A percentile compares a stretch with the other conserved stretches of the same genome.
These are phyloP conservation scores for Wolfiporia cocos DNA, from an alignment of 1,284 basidiomycete species.

Conservation along the genomic window DNA sequence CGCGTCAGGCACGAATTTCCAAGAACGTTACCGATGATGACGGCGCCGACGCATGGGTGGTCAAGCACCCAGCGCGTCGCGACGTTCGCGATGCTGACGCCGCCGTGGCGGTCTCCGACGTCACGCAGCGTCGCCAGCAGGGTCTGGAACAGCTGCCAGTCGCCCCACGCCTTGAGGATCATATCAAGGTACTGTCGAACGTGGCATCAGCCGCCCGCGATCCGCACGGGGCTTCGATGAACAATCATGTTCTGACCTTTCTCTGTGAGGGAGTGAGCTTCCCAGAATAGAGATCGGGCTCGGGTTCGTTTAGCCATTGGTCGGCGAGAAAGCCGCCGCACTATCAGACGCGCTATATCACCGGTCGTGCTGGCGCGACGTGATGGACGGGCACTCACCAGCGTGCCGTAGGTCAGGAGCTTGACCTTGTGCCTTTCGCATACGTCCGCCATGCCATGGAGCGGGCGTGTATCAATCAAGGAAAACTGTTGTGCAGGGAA, in stretches of 20 bases:
- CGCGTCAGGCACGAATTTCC: too few relatives aligned
- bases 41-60: slow-evolving; percentile 70
- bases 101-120: slow-evolving; percentile 64
- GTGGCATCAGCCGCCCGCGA: neutral
- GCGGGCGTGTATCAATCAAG: slow-evolving; percentile 68
- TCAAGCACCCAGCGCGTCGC: slow-evolving; percentile 80
- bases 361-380: slow-evolving; percentile 4
- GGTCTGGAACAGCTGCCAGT: slow-evolving; percentile 68
- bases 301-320: slow-evolving; percentile 59
- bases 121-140: slow-evolving; percentile 51
- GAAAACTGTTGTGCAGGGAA: slow-evolving; percentile 53
- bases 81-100: slow-evolving; percentile 69
- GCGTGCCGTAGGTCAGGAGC: slow-evolving; percentile 74
- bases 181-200: slow-evolving; percentile 68
- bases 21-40: slow-evolving; percentile 57
- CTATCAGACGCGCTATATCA: slow-evolving; percentile 29
- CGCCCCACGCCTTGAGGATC: slow-evolving; percentile 73
- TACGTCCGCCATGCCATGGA: slow-evolving; percentile 72
- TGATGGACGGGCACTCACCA: slow-evolving; percentile 51
- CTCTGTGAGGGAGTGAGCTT: slow-evolving; percentile 69
- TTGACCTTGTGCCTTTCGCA: slow-evolving; percentile 69
- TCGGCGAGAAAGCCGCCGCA: slow-evolving; percentile 80
- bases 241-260: slow-evolving; percentile 41
- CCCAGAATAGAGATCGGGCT: slow-evolving; percentile 67
- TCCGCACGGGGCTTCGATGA: neutral